Conservation (phyloP, 768 basidiomycete genomes). For the Tricholoma saponaceum region DNA sequence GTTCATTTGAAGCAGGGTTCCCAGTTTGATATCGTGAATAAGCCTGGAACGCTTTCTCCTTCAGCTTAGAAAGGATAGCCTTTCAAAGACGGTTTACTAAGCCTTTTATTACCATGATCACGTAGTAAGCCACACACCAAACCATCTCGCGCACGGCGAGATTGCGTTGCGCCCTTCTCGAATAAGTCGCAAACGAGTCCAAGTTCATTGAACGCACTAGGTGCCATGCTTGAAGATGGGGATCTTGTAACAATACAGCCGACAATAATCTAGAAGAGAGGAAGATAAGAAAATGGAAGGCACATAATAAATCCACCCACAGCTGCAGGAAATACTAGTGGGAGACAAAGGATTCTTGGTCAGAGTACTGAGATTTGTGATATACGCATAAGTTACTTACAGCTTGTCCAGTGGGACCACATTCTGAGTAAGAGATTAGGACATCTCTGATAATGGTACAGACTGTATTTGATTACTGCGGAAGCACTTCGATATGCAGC, state of each 20-base stretch:
- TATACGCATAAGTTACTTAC: too few relatives aligned
- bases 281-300: neutral
- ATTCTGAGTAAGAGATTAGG: conserved; percentile 59
- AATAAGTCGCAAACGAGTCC: conserved; percentile 65
- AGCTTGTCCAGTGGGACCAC: conserved; percentile 63
- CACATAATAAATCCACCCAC: neutral
- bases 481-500: conserved; percentile 71
- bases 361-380: neutral
- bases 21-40: conserved; percentile 47
- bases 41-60: conserved; percentile 48
- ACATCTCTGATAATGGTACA: conserved; percentile 52
- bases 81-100: conserved; percentile 15
- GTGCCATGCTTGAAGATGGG: conserved; percentile 62
- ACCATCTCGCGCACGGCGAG: conserved; percentile 57
- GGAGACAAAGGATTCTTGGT: neutral
- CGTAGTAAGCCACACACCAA: conserved; percentile 29
- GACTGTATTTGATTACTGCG: conserved; percentile 50
- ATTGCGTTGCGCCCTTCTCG: conserved; percentile 49
- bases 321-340: neutral
- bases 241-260: conserved; percentile 63
- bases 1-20: conserved; percentile 31
- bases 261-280: conserved; percentile 48
- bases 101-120: neutral
- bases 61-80: conserved; percentile 50
- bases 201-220: conserved; percentile 62